These are phyloP conservation scores for Adenanthera pavonina DNA, from an alignment of 306 rosid species.

Conservation along the genomic window DNA sequence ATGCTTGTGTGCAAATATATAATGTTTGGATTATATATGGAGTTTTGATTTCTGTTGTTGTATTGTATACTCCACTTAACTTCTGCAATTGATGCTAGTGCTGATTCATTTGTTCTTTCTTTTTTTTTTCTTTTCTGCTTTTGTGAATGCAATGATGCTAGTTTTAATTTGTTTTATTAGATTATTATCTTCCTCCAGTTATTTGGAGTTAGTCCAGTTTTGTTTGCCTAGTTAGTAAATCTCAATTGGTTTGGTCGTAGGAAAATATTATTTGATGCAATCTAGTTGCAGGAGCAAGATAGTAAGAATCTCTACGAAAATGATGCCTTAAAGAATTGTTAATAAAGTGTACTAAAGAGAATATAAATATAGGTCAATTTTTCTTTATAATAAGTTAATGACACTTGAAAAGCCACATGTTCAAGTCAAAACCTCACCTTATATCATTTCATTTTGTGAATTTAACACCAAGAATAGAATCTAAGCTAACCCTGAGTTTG, in stretches of 20 bases:
- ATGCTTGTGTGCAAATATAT: neutral
- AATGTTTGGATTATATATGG: neutral
- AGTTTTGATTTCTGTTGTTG: neutral
- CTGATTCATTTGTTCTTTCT: neutral
- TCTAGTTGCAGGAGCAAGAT: neutral
- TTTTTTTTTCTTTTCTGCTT: neutral
- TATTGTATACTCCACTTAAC: neutral
- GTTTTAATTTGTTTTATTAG: neutral
- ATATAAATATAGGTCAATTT: neutral
- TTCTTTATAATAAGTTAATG: neutral
- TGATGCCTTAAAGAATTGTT: neutral
- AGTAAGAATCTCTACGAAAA: neutral
- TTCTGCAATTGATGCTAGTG: neutral
- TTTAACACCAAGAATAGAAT: neutral
- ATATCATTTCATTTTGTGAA: neutral
- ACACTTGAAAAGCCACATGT: neutral
- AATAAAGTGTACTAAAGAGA: neutral
- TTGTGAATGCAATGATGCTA: neutral
- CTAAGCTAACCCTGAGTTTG: neutral
- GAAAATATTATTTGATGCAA: neutral
- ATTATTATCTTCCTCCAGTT: conserved; percentile 9
- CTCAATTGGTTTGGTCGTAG: neutral
- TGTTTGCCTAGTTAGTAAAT: neutral
- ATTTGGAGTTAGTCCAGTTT: neutral
- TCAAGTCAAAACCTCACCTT: neutral